These are phyloP conservation scores for Lithocarpus polystachyus DNA, from an alignment of 306 rosid species.

Conservation along the genomic window DNA sequence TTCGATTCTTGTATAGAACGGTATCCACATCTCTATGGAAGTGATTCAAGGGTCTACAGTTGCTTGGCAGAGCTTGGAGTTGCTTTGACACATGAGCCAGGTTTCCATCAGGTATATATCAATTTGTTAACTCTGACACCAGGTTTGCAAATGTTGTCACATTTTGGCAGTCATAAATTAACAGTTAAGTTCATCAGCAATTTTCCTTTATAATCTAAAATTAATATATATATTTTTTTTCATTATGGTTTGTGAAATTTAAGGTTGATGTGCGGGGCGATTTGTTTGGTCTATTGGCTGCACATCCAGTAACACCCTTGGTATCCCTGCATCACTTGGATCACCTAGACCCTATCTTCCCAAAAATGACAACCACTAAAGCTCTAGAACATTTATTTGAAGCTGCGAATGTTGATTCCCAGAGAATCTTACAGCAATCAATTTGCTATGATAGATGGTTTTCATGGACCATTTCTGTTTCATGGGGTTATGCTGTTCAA, in stretches of 20 bases:
- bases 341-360: constrained; percentile 64
- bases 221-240: background rate
- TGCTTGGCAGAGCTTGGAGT: constrained; percentile 92
- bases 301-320: constrained; percentile 79
- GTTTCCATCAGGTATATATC: constrained; percentile 74
- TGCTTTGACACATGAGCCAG: constrained; percentile 74
- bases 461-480: constrained; percentile 76
- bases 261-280: constrained; percentile 75
- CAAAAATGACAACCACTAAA: constrained; percentile 56
- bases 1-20: constrained; percentile 79
- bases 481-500: constrained; percentile 96
- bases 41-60: constrained; percentile 70
- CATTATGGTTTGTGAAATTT: constrained; percentile 11
- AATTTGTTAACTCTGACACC: background rate
- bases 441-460: constrained; percentile 79
- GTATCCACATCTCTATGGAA: constrained; percentile 87
- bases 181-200: background rate
- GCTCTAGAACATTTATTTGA: constrained; percentile 57
- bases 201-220: background rate
- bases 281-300: constrained; percentile 68
- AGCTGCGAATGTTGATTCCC: constrained; percentile 60
- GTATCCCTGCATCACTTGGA: constrained; percentile 75
- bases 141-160: background rate
- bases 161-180: background rate
- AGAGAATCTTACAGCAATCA: constrained; percentile 72